Evolutionary conservation across 495 filamentous ascomycete genomes (phyloP), one percentile per base, ranked within the genome.

Genomic region (Hypoxylon crocopeplum): DNA sequence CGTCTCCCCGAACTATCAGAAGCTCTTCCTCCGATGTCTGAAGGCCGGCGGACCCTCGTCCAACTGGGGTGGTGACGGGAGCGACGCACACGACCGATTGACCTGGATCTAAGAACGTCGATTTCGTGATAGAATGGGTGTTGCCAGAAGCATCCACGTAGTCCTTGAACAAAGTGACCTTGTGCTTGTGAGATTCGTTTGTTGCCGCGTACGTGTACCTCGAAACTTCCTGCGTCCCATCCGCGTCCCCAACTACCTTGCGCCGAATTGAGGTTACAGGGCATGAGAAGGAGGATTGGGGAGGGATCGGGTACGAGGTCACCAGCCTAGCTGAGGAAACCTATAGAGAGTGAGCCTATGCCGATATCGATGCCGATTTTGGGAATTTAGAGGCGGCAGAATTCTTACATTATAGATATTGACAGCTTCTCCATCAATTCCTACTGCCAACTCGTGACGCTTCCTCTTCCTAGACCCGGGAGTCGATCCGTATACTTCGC

Each of bases 391-490:
- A 24, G 27, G n/a, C n/a, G n/a, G n/a, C n/a, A n/a, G n/a, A n/a
- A n/a, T n/a, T 46, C 61, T 59, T 27, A 98, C 93, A 81, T 97
- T 88, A 75, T 97, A 97, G 40, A 99, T 85, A 69, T 92, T 94
- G 11, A 97, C 81, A 11, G 90, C 88, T 68, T 97, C 92, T 49
- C 92, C 92, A 75, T 99, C 92, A 65, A 97, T 85, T 7, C 89
- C 90, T 7, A 94, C 85, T 10, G 83, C 89, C 48, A 98, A 73
- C 73, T 99, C 95, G 13, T 78, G 72, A 39, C 94, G 82, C 76
- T 97, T 97, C 67, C 89, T 83, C 77, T 93, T 96, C 76, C 83
- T 90, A 25, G 81, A 82, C 13, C 86, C 87, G 32, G 84, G 80
- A 44, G 89, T 70, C 64, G 76, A 76, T 67, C 88, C 85, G 67